phyloP scores from a whole-genome alignment of 257 asterid species.

The Hygrophila difformis region DNA sequence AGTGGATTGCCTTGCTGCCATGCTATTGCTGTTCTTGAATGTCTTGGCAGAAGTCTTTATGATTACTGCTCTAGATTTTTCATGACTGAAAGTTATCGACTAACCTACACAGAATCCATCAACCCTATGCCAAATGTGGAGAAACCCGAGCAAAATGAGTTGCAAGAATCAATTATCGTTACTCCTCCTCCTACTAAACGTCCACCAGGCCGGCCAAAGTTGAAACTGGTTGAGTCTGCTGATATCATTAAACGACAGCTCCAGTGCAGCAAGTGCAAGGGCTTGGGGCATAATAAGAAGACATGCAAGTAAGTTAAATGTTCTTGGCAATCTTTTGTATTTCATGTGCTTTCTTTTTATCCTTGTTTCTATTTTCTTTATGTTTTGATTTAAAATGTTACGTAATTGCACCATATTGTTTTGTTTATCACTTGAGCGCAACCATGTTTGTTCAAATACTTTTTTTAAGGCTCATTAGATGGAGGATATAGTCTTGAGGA shows the following conservation, averaged over 20 bases:
- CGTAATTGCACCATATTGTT: not conserved
- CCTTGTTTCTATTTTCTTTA: not conserved
- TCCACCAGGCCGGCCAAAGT: conserved; percentile 87
- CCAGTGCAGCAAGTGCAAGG: conserved; percentile 98
- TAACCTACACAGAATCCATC: conserved; percentile 74
- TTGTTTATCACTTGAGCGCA: no score
- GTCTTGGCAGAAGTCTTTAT: conserved; percentile 49
- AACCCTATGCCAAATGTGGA: conserved; percentile 86
- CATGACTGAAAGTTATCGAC: conserved; percentile 51
- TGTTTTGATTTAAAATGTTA: not conserved
- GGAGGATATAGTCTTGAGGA: no score
- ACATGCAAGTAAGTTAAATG: conserved; percentile 65
- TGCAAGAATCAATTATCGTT: conserved; percentile 46
- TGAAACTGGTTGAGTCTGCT: conserved; percentile 57
- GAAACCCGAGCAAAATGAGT: conserved; percentile 52
- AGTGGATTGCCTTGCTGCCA: conserved; percentile 91
- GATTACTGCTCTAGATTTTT: conserved; percentile 76
- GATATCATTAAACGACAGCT: conserved; percentile 92
- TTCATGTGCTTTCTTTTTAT: not conserved
- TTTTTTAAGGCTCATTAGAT: no score
- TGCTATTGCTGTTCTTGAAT: conserved; percentile 63
- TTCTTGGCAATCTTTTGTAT: not conserved
- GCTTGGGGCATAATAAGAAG: conserved; percentile 93
- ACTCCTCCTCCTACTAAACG: conserved; percentile 96
- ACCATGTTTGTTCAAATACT: no score